Base-by-base conservation (phyloP, 2,329 filamentous ascomycete genomes). In the Waltergamsia citrina region DNA sequence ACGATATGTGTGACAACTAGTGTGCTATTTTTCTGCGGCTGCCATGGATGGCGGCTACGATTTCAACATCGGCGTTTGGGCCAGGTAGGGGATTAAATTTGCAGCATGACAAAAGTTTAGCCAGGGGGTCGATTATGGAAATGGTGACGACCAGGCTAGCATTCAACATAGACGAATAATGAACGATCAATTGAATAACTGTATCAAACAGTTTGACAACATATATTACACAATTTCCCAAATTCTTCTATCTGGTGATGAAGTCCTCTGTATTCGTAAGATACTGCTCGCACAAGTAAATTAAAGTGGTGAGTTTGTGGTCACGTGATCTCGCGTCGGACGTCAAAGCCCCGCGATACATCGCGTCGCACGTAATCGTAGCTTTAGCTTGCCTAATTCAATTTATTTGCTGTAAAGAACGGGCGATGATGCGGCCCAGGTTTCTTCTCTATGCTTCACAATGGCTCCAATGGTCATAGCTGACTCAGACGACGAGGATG, bases 31-130 rank as follows among this genome's bases (percentile, higher is more conserved):
- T 43, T 50, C 43, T 48, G 43, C 47, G 43, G 47, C 54, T 62
- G 58, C 49, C 52, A 54, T 46, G 46, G 29, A 50, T 54, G 32
- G 20, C 57, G 56, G 54, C 57, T 59, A 67, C 67, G 67, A 71
- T 69, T 64, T 71, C 67, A 71, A 71, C 67, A 71, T 70, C 67
- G 67, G 67, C 67, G 67, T 71, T 69, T 60, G 51, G 52, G 44
- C 51, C 50, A 53, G 49, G 49, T 46, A 42, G 46, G 47, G 51
- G 49, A 57, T 55, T 48, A 49, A 48, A 51, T 46, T 53, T 47
- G 48, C 46, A 51, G 47, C 47, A 56, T 52, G 30, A 48, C 46
- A 54, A 60, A 57, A 56, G 43, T 49, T 50, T 45, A 54, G 33
- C 32, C 22, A 16, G 26, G n/a, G 12, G 18, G 26, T 21, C 17